Percentiles rank a stretch among this genome's conserved stretches.
These are phyloP conservation scores for Globisporangium yorkense DNA, from an alignment of 352 stramenopile species.

Conservation along the genomic window DNA sequence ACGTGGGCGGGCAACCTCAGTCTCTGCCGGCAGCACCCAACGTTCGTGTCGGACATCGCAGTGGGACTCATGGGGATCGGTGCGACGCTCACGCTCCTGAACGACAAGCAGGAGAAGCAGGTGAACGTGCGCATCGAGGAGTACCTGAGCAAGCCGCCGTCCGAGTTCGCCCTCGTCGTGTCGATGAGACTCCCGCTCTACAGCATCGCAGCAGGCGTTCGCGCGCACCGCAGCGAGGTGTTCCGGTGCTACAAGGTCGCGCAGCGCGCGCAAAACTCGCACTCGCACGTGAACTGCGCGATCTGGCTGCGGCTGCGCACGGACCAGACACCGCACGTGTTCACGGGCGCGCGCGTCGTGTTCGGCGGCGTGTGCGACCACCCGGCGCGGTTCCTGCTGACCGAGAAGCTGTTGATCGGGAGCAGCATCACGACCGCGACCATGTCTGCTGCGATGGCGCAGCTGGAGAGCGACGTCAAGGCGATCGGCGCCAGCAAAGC, in stretches of 20 bases:
- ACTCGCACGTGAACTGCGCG: constrained; percentile 54
- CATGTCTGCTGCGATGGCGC: constrained; percentile 72
- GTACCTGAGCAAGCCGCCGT: constrained; percentile 16
- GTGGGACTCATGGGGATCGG: constrained; percentile 55
- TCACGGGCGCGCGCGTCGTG: constrained; percentile 41
- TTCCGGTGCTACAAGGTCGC: constrained; percentile 49
- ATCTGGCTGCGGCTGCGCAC: constrained; percentile 25
- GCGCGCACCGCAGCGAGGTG: constrained; percentile 1
- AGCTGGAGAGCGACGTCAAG: constrained; percentile 86
- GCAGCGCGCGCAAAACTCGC: constrained; percentile 39
- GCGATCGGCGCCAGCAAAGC: constrained; percentile 24
- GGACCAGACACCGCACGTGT: constrained; percentile 56
- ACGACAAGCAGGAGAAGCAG: constrained; percentile 49
- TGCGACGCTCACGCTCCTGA: constrained; percentile 64
- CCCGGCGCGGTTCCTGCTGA: constrained; percentile 39
- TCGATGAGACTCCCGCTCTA: constrained; percentile 32
- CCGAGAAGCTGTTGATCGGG: constrained; percentile 64
- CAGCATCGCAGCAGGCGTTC: constrained; percentile 15
- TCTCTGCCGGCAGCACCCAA: constrained; percentile 31
- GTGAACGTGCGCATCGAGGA: constrained; percentile 15
- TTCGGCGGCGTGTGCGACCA: constrained; percentile 72
- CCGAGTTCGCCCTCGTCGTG: constrained; percentile 22
- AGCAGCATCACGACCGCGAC: constrained; percentile 69
- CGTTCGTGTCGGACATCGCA: constrained; percentile 56
- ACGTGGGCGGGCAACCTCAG: constrained; percentile 18